A percentile compares a stretch with the other conserved stretches of the same genome.
Evolutionary conservation across 495 filamentous ascomycete species (phyloP).

Genomic region (Zalerion maritima): DNA sequence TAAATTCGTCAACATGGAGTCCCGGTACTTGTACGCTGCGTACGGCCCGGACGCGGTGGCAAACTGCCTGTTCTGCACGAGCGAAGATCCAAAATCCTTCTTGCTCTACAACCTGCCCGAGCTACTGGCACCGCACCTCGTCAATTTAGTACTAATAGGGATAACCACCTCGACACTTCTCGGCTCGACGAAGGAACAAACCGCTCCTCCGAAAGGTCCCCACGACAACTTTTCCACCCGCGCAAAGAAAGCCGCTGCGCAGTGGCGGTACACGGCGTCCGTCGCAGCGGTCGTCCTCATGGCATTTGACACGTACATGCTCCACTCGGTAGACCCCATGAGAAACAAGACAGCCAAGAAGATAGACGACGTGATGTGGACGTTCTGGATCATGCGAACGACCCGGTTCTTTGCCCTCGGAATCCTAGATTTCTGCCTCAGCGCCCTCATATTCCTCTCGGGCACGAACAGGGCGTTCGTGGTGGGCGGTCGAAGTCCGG

Average conservation of each 20-base stretch:
- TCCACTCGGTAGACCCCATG: slow-evolving; percentile 42
- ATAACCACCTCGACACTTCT: slow-evolving; percentile 36
- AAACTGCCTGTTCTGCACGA: slow-evolving; percentile 67
- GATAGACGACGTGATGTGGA: slow-evolving; percentile 43
- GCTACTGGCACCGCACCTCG: slow-evolving; percentile 58
- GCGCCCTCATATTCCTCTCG: slow-evolving; percentile 50
- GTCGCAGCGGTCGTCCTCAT: slow-evolving; percentile 46
- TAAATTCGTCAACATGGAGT: slow-evolving; percentile 54
- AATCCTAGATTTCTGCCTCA: slow-evolving; percentile 44
- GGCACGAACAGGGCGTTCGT: slow-evolving; percentile 54
- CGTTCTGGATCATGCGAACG: slow-evolving; percentile 52
- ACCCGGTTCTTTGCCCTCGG: slow-evolving; percentile 45
- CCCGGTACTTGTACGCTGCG: slow-evolving; percentile 65
- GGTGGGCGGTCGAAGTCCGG: slow-evolving; percentile 25
- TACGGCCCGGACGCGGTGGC: slow-evolving; percentile 60
- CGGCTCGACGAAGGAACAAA: too few species aligned
- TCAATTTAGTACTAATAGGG: slow-evolving; percentile 48
- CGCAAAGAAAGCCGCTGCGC: slow-evolving; percentile 39
- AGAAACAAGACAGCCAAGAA: slow-evolving; percentile 42
- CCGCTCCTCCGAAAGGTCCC: too few species aligned
- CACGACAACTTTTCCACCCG: too few species aligned
- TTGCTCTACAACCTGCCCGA: slow-evolving; percentile 69
- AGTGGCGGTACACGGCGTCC: slow-evolving; percentile 59
- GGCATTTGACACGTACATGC: slow-evolving; percentile 46
- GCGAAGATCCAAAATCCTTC: slow-evolving; percentile 56